Conservation (phyloP, 2,329 filamentous ascomycete species). For the Fusarium hostae region DNA sequence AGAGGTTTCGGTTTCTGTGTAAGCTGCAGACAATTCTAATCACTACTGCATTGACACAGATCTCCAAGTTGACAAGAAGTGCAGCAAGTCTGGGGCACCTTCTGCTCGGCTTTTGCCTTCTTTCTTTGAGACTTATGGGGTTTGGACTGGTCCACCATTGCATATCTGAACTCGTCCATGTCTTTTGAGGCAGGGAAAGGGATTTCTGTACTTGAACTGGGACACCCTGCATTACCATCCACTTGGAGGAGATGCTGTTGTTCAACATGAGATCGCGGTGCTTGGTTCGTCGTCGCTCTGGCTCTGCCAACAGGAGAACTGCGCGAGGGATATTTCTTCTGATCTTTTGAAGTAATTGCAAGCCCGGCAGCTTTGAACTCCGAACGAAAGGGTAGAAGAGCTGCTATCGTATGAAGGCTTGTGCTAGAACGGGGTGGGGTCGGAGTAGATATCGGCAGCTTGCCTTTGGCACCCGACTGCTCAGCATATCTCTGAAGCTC, state of each 20-base stretch:
- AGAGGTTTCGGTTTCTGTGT: constrained; percentile 26
- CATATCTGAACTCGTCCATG: constrained; percentile 50
- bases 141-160: constrained; percentile 48
- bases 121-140: constrained; percentile 36
- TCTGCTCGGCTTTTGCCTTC: constrained; percentile 22
- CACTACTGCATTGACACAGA: constrained; percentile 38
- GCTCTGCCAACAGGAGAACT: constrained; percentile 17
- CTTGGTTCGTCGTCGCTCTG: constrained; percentile 11
- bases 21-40: constrained; percentile 35
- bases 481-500: constrained; percentile 49
- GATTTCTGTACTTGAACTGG: constrained; percentile 47
- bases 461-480: constrained; percentile 52
- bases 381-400: constrained; percentile 63
- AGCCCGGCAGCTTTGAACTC: constrained; percentile 66
- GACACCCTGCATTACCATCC: constrained; percentile 44
- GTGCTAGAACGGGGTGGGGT: constrained; percentile 54
- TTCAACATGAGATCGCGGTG: neutral
- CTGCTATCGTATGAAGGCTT: constrained; percentile 63
- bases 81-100: constrained; percentile 31
- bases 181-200: constrained; percentile 46
- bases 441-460: constrained; percentile 53
- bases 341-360: constrained; percentile 63
- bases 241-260: constrained; percentile 40
- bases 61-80: constrained; percentile 46
- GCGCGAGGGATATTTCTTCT: constrained; percentile 50